Percentiles rank a stretch among this genome's conserved stretches.
These are phyloP conservation scores for Pleoardoris graminearum DNA, from an alignment of 2,329 filamentous ascomycete genomes.

Conservation along the genomic window DNA sequence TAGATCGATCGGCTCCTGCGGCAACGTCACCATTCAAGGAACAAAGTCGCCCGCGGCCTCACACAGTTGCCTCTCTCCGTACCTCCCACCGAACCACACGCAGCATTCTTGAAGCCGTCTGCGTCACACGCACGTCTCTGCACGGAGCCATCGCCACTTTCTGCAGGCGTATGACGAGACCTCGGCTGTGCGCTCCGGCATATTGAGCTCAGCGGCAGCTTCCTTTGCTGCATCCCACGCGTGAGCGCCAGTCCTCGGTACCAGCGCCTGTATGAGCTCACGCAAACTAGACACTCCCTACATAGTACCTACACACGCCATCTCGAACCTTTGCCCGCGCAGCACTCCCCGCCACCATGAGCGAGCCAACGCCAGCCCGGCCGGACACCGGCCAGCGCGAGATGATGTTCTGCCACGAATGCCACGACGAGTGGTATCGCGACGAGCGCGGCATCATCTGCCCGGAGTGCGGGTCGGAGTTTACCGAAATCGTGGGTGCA, in stretches of 20 bases:
- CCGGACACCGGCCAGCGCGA: constrained; percentile 53
- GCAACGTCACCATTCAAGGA: constrained; percentile 35
- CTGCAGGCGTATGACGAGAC: constrained; percentile 32
- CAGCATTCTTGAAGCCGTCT: not conserved
- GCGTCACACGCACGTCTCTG: constrained; percentile 11
- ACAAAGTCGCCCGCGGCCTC: constrained; percentile 24
- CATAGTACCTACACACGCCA: constrained; percentile 6
- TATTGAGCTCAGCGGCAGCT: constrained; percentile 16
- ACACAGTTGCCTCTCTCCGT: constrained; percentile 9
- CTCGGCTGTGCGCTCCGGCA: constrained; percentile 12
- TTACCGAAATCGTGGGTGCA: constrained; percentile 79
- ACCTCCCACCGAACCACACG: not conserved
- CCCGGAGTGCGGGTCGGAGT: constrained; percentile 75
- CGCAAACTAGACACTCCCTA: constrained; percentile 9
- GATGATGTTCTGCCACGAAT: constrained; percentile 84
- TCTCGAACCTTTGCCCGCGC: constrained; percentile 5
- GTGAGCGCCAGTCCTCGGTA: constrained; percentile 13
- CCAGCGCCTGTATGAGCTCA: constrained; percentile 7
- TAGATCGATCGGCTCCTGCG: constrained; percentile 13
- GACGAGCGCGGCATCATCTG: constrained; percentile 72
- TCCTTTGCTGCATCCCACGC: constrained; percentile 8
- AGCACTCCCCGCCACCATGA: constrained; percentile 23
- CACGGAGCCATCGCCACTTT: too few species aligned
- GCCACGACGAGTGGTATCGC: constrained; percentile 78
- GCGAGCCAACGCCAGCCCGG: constrained; percentile 20